Evolutionary conservation across 2,329 filamentous ascomycete genomes (phyloP).

Genomic region (Eutypa lata): DNA sequence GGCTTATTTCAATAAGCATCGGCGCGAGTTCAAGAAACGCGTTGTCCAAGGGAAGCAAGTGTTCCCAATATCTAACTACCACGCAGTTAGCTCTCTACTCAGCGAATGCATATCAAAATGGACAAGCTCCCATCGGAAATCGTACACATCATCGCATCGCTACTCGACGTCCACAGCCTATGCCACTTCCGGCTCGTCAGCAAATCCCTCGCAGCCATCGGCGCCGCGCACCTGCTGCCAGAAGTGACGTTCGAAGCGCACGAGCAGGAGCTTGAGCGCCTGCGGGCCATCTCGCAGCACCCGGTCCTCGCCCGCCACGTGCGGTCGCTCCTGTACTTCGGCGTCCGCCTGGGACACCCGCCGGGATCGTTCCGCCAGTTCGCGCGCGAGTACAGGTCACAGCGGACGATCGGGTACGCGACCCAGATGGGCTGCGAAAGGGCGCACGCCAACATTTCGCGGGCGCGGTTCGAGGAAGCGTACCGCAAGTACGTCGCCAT

Average conservation of each 20-base stretch:
- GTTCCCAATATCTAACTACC: no score
- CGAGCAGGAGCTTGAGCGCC: conserved; percentile 6
- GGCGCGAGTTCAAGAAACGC: no score
- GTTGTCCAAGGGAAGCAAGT: no score
- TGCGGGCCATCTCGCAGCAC: conserved; percentile 4
- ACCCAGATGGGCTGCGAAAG: no score
- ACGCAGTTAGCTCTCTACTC: no score
- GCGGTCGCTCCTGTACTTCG: conserved; percentile 2
- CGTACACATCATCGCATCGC: conserved; percentile 6
- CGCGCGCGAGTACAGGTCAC: not conserved
- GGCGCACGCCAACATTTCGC: not conserved
- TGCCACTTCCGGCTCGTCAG: conserved; percentile 6
- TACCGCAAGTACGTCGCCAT: not conserved
- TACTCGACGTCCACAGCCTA: not conserved
- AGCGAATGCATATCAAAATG: no score
- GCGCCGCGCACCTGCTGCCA: conserved; percentile 36
- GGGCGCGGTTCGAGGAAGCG: not conserved
- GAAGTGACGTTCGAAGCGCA: conserved; percentile 15
- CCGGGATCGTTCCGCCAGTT: not conserved
- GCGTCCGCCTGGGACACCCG: not conserved
- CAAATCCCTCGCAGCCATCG: conserved; percentile 1
- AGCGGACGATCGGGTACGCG: not conserved
- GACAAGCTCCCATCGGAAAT: conserved; percentile 7
- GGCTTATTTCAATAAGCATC: no score
- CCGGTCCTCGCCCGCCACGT: conserved; percentile 3